A percentile compares a stretch with the other conserved stretches of the same genome.
Evolutionary conservation across 768 basidiomycete species (phyloP).

Genomic region (Leccinum aurantiacum): DNA sequence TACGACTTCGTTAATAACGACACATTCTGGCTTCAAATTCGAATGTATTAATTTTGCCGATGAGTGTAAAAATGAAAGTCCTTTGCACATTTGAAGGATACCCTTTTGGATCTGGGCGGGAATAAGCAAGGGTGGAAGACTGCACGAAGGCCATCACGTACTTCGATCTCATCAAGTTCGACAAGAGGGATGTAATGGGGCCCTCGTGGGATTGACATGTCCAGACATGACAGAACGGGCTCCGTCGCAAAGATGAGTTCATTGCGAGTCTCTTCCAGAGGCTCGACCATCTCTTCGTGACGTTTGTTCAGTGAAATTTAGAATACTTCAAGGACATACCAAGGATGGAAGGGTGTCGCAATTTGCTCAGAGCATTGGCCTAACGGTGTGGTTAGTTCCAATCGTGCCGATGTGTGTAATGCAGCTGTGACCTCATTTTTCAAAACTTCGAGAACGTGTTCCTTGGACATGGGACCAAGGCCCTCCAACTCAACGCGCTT

Average conservation of each 20-base stretch:
- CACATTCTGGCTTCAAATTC: constrained; percentile 82
- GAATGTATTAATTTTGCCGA: constrained; percentile 92
- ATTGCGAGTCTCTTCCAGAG: constrained; percentile 87
- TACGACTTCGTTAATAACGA: constrained; percentile 88
- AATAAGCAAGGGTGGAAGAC: constrained; percentile 7
- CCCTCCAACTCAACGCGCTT: constrained; percentile 80
- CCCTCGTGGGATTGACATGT: constrained; percentile 69
- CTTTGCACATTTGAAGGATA: constrained; percentile 88
- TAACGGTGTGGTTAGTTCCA: constrained; percentile 32
- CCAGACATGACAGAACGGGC: constrained; percentile 78
- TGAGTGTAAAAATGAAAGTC: constrained; percentile 85
- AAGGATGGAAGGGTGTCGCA: constrained; percentile 92
- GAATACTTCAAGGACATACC: constrained; percentile 45
- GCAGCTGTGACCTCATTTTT: constrained; percentile 75
- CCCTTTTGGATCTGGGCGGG: constrained; percentile 86
- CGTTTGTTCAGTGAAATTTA: constrained; percentile 5
- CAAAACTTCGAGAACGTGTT: constrained; percentile 77
- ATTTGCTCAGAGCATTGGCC: constrained; percentile 79
- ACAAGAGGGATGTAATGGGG: constrained; percentile 55
- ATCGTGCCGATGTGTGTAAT: neutral
- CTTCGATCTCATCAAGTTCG: constrained; percentile 96
- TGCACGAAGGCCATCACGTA: constrained; percentile 32
- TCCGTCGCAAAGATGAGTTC: constrained; percentile 95
- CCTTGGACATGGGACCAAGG: constrained; percentile 60
- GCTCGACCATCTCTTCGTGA: constrained; percentile 89